phyloP scores from a whole-genome alignment of 352 stramenopile species.

The Pythium brachiatum region DNA sequence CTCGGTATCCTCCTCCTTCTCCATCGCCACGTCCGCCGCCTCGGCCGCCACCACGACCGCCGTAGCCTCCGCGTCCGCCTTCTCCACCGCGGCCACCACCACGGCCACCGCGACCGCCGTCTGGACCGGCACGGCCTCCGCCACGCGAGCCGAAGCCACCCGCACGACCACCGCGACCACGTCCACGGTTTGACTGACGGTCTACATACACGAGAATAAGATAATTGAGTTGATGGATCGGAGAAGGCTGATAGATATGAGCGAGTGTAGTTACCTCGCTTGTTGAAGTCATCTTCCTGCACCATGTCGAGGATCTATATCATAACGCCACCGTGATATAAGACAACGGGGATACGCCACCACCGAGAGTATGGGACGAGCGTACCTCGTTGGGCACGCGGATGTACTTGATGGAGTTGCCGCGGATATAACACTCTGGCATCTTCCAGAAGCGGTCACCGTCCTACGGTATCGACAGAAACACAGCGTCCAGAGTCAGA shows the following conservation, averaged over 20 bases:
- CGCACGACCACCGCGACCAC: constrained; percentile 61
- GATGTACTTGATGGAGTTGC: constrained; percentile 99
- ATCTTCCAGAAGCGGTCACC: constrained; percentile 98
- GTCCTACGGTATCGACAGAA: too few relatives aligned
- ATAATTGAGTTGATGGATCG: constrained; percentile 4
- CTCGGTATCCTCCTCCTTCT: constrained; percentile 30
- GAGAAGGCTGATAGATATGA: neutral
- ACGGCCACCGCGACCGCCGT: constrained; percentile 37
- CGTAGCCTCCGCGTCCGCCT: constrained; percentile 30
- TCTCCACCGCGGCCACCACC: constrained; percentile 38
- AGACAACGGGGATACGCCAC: neutral
- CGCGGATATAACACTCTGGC: constrained; percentile 97
- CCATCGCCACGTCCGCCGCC: constrained; percentile 26
- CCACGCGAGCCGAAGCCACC: constrained; percentile 40
- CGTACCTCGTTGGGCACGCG: constrained; percentile 94
- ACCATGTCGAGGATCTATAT: constrained; percentile 93
- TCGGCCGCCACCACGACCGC: constrained; percentile 28
- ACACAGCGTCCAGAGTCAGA: too few relatives aligned
- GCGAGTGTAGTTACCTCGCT: constrained; percentile 41
- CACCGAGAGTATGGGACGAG: neutral
- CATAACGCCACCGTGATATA: neutral
- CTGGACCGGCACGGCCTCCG: constrained; percentile 34
- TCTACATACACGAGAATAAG: constrained; percentile 36
- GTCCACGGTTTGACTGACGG: constrained; percentile 65
- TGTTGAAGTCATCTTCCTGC: constrained; percentile 90